Percentiles rank a stretch among this genome's conserved stretches.
Evolutionary conservation across 2,329 filamentous ascomycete genomes (phyloP).

Genomic region (Fusarium sambucinum): DNA sequence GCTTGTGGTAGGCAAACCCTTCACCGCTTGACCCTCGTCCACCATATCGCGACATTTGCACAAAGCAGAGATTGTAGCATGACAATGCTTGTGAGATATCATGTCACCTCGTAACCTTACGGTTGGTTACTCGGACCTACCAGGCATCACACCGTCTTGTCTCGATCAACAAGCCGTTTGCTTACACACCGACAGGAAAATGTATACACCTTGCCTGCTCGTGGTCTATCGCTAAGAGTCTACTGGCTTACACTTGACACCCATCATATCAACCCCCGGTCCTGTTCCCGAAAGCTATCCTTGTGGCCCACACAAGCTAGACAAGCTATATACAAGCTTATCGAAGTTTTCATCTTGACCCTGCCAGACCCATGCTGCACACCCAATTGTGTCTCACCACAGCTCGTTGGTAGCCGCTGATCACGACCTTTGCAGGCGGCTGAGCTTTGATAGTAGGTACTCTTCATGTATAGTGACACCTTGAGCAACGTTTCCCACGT

Average conservation of each 20-base stretch:
- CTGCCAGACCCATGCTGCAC: slow-evolving; percentile 33
- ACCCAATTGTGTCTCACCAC: slow-evolving; percentile 39
- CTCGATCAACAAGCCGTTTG: slow-evolving; percentile 2
- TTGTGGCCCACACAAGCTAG: slow-evolving; percentile 30
- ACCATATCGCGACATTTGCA: slow-evolving; percentile 12
- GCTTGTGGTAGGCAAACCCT: background rate
- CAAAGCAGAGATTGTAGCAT: slow-evolving; percentile 1
- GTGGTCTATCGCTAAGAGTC: slow-evolving; percentile 42
- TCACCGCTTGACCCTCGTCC: slow-evolving; percentile 20
- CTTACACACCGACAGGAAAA: slow-evolving; percentile 29
- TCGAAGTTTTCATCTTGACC: slow-evolving; percentile 38
- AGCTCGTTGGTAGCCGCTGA: slow-evolving; percentile 24
- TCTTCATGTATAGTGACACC: slow-evolving; percentile 34
- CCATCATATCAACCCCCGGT: slow-evolving; percentile 27
- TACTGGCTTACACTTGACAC: slow-evolving; percentile 37
- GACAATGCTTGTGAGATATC: slow-evolving; percentile 5
- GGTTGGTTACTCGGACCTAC: background rate
- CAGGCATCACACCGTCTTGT: slow-evolving; percentile 40
- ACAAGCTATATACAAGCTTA: slow-evolving; percentile 34
- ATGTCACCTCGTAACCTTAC: background rate
- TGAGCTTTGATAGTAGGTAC: slow-evolving; percentile 23
- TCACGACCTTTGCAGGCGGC: slow-evolving; percentile 13
- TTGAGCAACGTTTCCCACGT: slow-evolving; percentile 43
- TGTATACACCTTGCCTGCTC: slow-evolving; percentile 21
- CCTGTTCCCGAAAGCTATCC: slow-evolving; percentile 35